A percentile compares a stretch with the other conserved stretches of the same genome.
These are phyloP conservation scores for Yamadazyma kanchanaburiensis DNA, from an alignment of 1,139 yeast species.

Conservation along the genomic window DNA sequence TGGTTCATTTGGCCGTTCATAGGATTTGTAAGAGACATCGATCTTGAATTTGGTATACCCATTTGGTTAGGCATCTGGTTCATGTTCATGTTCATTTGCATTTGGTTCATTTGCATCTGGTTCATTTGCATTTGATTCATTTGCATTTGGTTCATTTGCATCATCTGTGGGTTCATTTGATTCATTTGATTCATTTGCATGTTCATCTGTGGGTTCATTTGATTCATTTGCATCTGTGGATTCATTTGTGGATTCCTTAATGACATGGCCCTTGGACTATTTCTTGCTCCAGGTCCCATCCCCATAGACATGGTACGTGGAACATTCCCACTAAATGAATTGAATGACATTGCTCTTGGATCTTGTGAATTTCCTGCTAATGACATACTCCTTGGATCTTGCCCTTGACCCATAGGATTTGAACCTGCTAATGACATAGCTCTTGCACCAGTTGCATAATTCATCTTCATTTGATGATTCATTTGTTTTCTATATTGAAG, in stretches of 20 bases:
- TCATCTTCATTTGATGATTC: constrained; percentile 64
- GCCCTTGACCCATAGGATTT: constrained; percentile 31
- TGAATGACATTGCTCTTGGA: constrained; percentile 61
- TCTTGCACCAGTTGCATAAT: constrained; percentile 45
- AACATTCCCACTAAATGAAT: constrained; percentile 16
- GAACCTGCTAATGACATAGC: constrained; percentile 43
- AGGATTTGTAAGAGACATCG: not conserved
- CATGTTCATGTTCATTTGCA: constrained; percentile 8
- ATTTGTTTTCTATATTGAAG: constrained; percentile 66
- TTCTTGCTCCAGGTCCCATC: constrained; percentile 1
- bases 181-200: constrained; percentile 6
- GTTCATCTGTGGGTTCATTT: constrained; percentile 4
- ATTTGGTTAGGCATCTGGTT: constrained; percentile 3
- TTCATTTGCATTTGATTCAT: constrained; percentile 5
- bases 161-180: constrained; percentile 1
- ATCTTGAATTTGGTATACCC: not conserved
- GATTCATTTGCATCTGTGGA: constrained; percentile 5
- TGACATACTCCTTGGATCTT: constrained; percentile 19
- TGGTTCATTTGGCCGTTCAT: not conserved
- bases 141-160: constrained; percentile 5
- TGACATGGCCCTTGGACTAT: constrained; percentile 13
- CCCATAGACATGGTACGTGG: constrained; percentile 29
- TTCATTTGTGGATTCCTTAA: constrained; percentile 7
- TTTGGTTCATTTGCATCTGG: constrained; percentile 5
- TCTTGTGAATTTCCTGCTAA: constrained; percentile 18